Base-by-base conservation (phyloP, 441 rosid species). In the Eugenia klotzschiana region DNA sequence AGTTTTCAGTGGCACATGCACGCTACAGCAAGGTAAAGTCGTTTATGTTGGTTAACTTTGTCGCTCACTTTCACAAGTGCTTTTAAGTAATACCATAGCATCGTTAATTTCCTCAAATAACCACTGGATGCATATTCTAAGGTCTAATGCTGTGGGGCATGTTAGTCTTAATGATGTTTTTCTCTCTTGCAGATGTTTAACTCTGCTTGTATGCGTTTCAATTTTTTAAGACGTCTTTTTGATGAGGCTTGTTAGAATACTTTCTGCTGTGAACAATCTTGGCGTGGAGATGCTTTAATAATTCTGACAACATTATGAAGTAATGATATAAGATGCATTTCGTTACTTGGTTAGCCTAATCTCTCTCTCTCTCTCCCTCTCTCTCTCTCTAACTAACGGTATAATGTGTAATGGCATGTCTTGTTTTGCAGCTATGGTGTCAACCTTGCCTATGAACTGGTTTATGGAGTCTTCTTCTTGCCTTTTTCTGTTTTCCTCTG, bases 1-100 rank as follows among this genome's bases (percentile, higher is more conserved):
- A 94, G 54, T 97, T 96, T 89, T 91, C 95, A 86, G 97, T 96
- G 89, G 88, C 97, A 82, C 98, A 97, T 87, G 94, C 99, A 82
- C 97, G 98, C 46, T 84, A 94, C 87, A 97, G 91, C 89, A 97
- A 93, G 99, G 99, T 97, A 92, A 72, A 69, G n/a, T 33, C 22
- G 7, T 64, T 18, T 64, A 9, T 20, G 77, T 40, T 6, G 8
- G 77, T 64, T 33, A 33, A 64, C 77, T 64, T 37, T 33, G 46
- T 18, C 13, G 14, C 77, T 64, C 77, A 33, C 46, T 20, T 64
- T 33, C 77, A 64, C 77, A 64, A 40, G 77, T 37, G 4, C 25
- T 69, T 37, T 18, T 69, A 33, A 37, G 77, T 69, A 18, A 37
- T 69, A 33, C 77, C 77, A 37, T 33, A 43, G 43, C 46, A 37